Base-by-base conservation (phyloP, 148 eudicot species). In the Tetragonia tetragonoides region DNA sequence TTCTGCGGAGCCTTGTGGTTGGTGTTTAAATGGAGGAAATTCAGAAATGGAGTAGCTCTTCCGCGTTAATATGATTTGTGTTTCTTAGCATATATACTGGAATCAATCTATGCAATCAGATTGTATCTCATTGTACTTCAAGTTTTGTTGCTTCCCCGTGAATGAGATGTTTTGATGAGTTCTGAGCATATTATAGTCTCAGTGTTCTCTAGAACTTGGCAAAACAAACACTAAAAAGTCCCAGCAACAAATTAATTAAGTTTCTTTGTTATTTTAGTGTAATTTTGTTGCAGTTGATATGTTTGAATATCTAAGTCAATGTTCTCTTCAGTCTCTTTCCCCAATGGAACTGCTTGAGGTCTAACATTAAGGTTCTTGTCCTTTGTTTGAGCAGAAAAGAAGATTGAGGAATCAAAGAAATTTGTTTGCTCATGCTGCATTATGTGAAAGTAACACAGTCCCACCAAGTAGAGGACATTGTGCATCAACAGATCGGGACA, bases 371-470 rank as follows among this genome's bases (percentile, higher is more conserved):
- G 21, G 38, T 2, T 49, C 7, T 62, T 68, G 37, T 77, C 18
- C 8, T 66, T 38, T 85, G 44, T 74, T 47, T 68, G 54, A 74
- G 83, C 95, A 94, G 98, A 90, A 72, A 94, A 94, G 90, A 94
- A 94, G 89, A 83, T 92, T 77, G 97, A 92, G 44, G 89, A 88
- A 75, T 89, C 97, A 28, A 87, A 84, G 87, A 87, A 92, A 82
- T 83, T 72, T 69, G 68, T 84, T 44, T 94, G 97, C 84, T 81
- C 90, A 15, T 94, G 98, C 87, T 83, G 92, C 80, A 92, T 94
- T 79, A 83, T 94, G 90, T 94, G 86, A 87, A 82, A 70, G 21
- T 61, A 53, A 68, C 56, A 37, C 40, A 15, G 49, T 47, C 60
- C 47, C 49, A 39, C 49, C 72, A 64, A 54, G 60, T 75, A 40